phyloP scores from a whole-genome alignment of 176 grass and related monocot species.

The Triticum urartu region DNA sequence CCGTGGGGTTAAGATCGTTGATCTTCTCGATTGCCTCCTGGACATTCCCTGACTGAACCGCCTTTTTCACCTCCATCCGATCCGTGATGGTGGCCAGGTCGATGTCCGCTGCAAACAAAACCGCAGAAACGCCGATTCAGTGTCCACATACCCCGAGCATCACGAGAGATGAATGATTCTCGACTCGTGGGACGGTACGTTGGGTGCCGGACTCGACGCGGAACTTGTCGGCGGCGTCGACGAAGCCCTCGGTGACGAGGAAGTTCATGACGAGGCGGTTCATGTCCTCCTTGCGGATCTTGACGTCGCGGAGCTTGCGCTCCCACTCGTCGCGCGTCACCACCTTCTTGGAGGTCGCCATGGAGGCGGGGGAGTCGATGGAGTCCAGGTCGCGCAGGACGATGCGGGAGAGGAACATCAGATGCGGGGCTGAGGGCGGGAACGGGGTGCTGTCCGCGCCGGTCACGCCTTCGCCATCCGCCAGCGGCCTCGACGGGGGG shows the following conservation, averaged over 20 bases:
- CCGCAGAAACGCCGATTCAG: not conserved
- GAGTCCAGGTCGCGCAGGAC: constrained; percentile 51
- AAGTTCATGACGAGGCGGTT: constrained; percentile 94
- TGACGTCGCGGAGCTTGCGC: constrained; percentile 86
- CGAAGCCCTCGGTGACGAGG: constrained; percentile 89
- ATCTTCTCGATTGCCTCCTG: constrained; percentile 97
- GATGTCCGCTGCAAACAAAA: constrained; percentile 72
- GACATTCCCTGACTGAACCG: constrained; percentile 91
- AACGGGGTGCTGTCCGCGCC: not conserved
- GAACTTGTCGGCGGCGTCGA: constrained; percentile 93
- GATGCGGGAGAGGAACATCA: constrained; percentile 77
- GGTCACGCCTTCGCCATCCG: constrained; percentile 42
- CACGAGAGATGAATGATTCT: not conserved
- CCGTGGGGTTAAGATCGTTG: constrained; percentile 93
- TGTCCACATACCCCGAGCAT: not conserved
- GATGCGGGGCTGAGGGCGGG: constrained; percentile 23
- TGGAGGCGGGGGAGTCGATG: constrained; percentile 40
- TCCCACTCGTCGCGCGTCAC: constrained; percentile 92
- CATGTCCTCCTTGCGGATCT: constrained; percentile 96
- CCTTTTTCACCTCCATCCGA: constrained; percentile 88
- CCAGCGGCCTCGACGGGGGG: not conserved
- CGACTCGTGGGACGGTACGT: constrained; percentile 39
- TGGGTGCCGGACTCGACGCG: constrained; percentile 89
- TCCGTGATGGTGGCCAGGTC: constrained; percentile 87
- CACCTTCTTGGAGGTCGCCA: constrained; percentile 84